Base-by-base conservation (phyloP, 1,139 yeast species). In the Kodamaea ohmeri region DNA sequence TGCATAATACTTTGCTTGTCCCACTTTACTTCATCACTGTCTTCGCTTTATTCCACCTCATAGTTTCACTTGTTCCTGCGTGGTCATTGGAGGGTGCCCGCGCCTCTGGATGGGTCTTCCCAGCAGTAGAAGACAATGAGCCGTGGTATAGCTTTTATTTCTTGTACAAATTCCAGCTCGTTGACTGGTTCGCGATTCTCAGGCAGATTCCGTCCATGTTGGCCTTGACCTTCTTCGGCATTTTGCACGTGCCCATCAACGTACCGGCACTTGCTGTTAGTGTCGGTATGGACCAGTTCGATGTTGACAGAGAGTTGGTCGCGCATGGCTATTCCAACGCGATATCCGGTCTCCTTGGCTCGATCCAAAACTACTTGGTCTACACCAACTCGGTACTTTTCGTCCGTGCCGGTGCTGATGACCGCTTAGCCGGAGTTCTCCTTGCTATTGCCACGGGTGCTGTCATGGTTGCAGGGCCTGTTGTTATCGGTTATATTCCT, bases 221-320 rank as follows among this genome's bases (percentile, higher is more conserved):
- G 45, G 98, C 98, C 0, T 67, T 92, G 46, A 90, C 98, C 0
- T 92, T 92, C 57, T 92, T 92, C 54, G 98, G 98, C 4, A 84
- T 92, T 32, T 65, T 92, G 38, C 98, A 92, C 56, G 98, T 92
- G 9, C 98, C 98, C 4, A 92, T 92, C 46, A 92, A 92, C 56
- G 97, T 92, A 6, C 98, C 98, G 2, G 97, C 98, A 0, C 69
- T 92, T 40, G 97, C 97, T 0, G 94, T 92, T 13, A 84, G 96
- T 2, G 76, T 87, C 4, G 88, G 89, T 4, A 84, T 86, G 73
- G 92, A 84, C 56, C 83, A 83, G 46, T 78, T 85, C 46, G 96
- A 90, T 55, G 95, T 92, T 20, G 96, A 92, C 60, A 74, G 92
- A 41, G 98, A 92, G 61, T 73, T 92, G 44, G 83, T 90, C 30